These are phyloP conservation scores for Dalbergia oliveri DNA, from an alignment of 306 rosid genomes.

Conservation along the genomic window DNA sequence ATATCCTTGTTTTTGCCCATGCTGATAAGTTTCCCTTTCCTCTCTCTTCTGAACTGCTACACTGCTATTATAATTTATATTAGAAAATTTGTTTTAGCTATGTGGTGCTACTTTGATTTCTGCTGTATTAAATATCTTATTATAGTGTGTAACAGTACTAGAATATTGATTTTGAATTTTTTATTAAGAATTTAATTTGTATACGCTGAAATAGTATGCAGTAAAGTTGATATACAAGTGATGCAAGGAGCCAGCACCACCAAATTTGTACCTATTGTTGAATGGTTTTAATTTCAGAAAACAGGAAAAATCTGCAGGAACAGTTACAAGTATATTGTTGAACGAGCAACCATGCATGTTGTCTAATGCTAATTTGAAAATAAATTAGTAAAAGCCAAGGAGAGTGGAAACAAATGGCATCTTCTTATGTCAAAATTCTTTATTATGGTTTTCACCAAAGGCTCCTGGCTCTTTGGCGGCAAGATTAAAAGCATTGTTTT, in stretches of 20 bases:
- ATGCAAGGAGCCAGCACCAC: background rate
- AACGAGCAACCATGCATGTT: constrained; percentile 26
- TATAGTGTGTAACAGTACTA: background rate
- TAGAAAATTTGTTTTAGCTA: background rate
- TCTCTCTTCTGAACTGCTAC: background rate
- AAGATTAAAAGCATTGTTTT: constrained; percentile 42
- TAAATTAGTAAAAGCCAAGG: background rate
- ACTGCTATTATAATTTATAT: background rate
- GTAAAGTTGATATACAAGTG: background rate
- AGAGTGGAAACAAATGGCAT: too few relatives aligned
- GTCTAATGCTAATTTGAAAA: constrained; percentile 4
- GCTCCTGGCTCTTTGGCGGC: background rate
- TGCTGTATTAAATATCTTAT: background rate
- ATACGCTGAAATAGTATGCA: background rate
- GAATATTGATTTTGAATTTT: background rate
- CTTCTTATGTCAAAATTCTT: too few relatives aligned
- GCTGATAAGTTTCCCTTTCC: constrained; percentile 29
- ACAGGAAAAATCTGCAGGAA: constrained; percentile 13
- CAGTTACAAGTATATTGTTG: background rate
- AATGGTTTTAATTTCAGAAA: background rate
- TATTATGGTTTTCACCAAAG: too few relatives aligned
- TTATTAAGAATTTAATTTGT: too few relatives aligned
- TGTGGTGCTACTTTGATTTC: background rate
- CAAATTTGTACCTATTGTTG: background rate
- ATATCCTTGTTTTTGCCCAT: constrained; percentile 30